Conservation (phyloP, 331 rosid genomes). For the Quercus tomentella region DNA sequence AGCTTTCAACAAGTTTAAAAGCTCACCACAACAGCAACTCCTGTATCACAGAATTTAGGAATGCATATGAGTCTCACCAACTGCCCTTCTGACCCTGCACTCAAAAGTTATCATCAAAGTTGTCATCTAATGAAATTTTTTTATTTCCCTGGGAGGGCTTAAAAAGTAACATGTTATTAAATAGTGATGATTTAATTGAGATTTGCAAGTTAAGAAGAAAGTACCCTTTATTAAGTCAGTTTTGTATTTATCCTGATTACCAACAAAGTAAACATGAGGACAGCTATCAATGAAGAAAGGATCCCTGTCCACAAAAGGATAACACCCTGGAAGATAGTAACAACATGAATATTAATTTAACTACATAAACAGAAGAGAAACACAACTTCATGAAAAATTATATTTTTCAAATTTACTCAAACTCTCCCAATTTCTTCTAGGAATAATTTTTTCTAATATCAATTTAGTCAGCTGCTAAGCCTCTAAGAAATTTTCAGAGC, state of each 20-base stretch:
- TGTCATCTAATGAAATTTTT: background rate
- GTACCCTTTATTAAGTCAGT: slow-evolving; percentile 70
- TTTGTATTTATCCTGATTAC: slow-evolving; percentile 81
- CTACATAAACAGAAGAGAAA: background rate
- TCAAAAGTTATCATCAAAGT: background rate
- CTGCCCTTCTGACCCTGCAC: slow-evolving; percentile 87
- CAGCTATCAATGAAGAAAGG: slow-evolving; percentile 89
- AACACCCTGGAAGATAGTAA: slow-evolving; percentile 66
- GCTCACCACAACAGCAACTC: slow-evolving; percentile 87
- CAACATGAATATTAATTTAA: background rate
- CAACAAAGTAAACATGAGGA: slow-evolving; percentile 89
- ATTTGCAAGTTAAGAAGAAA: slow-evolving; percentile 17
- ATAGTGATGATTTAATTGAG: background rate
- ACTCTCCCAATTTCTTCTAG: slow-evolving; percentile 10
- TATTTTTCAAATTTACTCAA: background rate
- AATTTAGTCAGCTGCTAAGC: slow-evolving; percentile 7
- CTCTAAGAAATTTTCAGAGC: slow-evolving; percentile 6
- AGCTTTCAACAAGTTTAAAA: background rate
- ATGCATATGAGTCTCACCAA: slow-evolving; percentile 74
- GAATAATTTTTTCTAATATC: slow-evolving; percentile 5
- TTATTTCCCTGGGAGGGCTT: background rate
- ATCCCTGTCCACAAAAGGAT: slow-evolving; percentile 83
- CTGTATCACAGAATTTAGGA: slow-evolving; percentile 82
- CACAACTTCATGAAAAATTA: background rate
- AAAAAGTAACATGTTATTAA: slow-evolving; percentile 11